Base-by-base conservation (phyloP, 2,329 filamentous ascomycete genomes). In the Fusarium udum region DNA sequence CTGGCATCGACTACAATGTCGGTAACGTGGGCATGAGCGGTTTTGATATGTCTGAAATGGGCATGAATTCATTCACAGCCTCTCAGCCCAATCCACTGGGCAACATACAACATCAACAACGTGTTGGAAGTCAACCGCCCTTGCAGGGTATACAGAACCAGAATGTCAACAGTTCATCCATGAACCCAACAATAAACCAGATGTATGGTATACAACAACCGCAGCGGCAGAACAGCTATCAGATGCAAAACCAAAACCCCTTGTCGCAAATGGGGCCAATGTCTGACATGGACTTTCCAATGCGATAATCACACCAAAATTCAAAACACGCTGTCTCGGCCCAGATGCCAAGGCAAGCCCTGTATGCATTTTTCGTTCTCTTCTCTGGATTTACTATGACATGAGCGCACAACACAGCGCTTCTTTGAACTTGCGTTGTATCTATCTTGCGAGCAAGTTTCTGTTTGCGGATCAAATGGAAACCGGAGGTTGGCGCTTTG, bases 31-130 rank as follows among this genome's bases (percentile, higher is more conserved):
- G 77, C 60, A 79, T 88, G 58, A 79, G 80, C 42, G 84, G 85
- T 7, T 90, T 85, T 34, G 73, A 72, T 57, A 87, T 90, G 70
- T 80, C 86, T 3, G 88, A 90, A 13, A 86, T 90, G 79, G 83
- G 87, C 43, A 87, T 89, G 83, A 87, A 82, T 40, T 85, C 85
- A 2, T 80, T 89, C 59, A 82, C 83, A 36, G 78, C 72, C 9
- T 49, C 69, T 37, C 76, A 75, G n/a, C 26, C 77, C 13, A 78
- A 59, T 24, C 56, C 64, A 13, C 75, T 78, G 31, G 69, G 70
- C 56, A 65, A 71, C 11, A 65, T 80, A 15, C 78, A 68, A 32
- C 64, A 77, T 26, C 79, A 79, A 18, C 78, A 77, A 36, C 78
- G 77, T 22, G 61, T 79, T 4, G 71, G 79, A 36, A 81, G 75